These are phyloP conservation scores for Aspergillus japonicus DNA, from an alignment of 2,329 filamentous ascomycete genomes.

Conservation along the genomic window DNA sequence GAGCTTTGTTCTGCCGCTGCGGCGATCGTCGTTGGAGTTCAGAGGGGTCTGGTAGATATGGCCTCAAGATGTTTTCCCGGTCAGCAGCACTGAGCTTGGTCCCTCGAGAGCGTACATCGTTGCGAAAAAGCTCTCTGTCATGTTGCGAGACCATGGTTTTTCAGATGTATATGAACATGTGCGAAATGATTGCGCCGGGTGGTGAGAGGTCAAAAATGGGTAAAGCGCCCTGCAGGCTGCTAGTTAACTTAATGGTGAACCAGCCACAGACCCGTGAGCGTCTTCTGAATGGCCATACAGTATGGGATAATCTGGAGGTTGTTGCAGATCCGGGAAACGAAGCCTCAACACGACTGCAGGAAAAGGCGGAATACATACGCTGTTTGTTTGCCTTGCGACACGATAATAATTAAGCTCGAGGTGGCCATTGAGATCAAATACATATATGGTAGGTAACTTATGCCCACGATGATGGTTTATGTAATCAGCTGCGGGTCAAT, in stretches of 20 bases:
- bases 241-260: neutral
- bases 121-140: conserved; percentile 38
- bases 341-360: neutral
- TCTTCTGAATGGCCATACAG: neutral
- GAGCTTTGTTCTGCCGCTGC: conserved; percentile 26
- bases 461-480: neutral
- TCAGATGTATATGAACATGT: neutral
- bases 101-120: conserved; percentile 41
- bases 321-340: neutral
- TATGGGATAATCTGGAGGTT: neutral
- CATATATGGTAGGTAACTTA: neutral
- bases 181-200: neutral
- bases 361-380: neutral
- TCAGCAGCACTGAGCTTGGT: conserved; percentile 45
- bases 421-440: neutral
- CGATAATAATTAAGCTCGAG: too few species aligned
- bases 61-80: conserved; percentile 52
- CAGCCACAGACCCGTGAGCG: neutral
- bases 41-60: conserved; percentile 52
- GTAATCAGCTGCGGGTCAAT: neutral
- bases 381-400: neutral
- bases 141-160: conserved; percentile 33
- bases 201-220: neutral
- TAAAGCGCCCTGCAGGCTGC: neutral
- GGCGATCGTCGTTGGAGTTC: conserved; percentile 25